A percentile compares a stretch with the other conserved stretches of the same genome.
Evolutionary conservation across 352 stramenopile genomes (phyloP).

Genomic region (Phytopythium vexans): DNA sequence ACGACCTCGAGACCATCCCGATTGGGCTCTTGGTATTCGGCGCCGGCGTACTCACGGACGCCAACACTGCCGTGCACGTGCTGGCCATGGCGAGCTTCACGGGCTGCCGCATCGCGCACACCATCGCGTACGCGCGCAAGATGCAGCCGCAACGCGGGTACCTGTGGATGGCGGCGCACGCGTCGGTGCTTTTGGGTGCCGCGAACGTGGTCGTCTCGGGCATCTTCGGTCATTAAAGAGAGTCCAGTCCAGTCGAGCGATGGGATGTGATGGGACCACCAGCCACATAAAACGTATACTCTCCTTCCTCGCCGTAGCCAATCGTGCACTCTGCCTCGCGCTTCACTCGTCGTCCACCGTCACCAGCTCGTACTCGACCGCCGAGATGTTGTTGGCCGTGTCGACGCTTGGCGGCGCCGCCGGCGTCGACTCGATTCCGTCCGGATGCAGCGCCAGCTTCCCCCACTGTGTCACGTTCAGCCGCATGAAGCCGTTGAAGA

Average conservation of each 20-base stretch:
- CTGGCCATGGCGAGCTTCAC: constrained; percentile 32
- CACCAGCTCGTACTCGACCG: constrained; percentile 83
- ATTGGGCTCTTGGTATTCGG: constrained; percentile 37
- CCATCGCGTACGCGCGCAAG: constrained; percentile 36
- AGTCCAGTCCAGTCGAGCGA: background rate
- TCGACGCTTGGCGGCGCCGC: constrained; percentile 40
- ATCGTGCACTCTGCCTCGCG: background rate
- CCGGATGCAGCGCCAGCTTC: constrained; percentile 69
- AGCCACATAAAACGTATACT: too few relatives aligned
- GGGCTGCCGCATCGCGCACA: constrained; percentile 25
- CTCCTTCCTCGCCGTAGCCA: too few relatives aligned
- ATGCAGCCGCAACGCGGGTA: constrained; percentile 35
- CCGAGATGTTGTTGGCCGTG: constrained; percentile 70
- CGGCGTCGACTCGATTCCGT: constrained; percentile 72
- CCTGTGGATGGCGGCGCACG: constrained; percentile 13
- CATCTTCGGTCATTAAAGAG: constrained; percentile 4
- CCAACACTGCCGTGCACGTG: constrained; percentile 14
- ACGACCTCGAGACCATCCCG: constrained; percentile 52
- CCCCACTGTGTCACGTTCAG: constrained; percentile 86
- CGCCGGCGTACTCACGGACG: constrained; percentile 22
- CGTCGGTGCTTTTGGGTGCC: constrained; percentile 12
- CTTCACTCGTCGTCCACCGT: constrained; percentile 55
- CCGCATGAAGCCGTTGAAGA: constrained; percentile 85
- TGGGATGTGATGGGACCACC: too few relatives aligned
- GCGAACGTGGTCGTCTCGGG: constrained; percentile 20